Evolutionary conservation across 768 basidiomycete species (phyloP), one percentile per base, ranked within the genome.

Genomic region (Chlorophyllum brunneum): DNA sequence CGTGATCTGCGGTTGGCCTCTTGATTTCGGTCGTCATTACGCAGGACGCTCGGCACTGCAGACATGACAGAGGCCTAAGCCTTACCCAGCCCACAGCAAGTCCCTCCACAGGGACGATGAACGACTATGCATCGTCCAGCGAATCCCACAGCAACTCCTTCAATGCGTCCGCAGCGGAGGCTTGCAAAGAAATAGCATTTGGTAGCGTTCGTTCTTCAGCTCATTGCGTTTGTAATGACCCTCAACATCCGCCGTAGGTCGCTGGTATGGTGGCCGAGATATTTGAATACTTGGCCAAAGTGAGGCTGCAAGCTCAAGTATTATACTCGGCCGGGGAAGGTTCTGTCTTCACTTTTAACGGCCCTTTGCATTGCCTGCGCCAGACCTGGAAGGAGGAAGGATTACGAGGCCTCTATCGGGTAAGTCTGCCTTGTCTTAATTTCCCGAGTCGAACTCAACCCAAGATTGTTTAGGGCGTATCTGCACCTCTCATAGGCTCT

Each of bases 221-320:
- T 33, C 33, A 20, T 41, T 29, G 22, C 20, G 37, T 40, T 5
- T n/a, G 11, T 13, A 11, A 22, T 34, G 13, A 2, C 20, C 27
- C 23, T 44, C 2, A 29, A 23, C 20, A 5, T 1, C 10, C 20
- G 16, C n/a, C 49, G 40, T 48, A 89, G 89, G 64, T 80, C 20
- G 89, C 92, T 45, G 92, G 92, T 9, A 90, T 94, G 75, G 77
- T 80, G 9, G 86, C 91, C 18, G 91, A 92, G 68, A 76, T 93
- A 5, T 86, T 95, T 58, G 93, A 93, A 70, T 92, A 95, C 70
- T 77, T 95, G 31, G 87, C 90, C 57, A 95, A 95, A 71, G 93
- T 98, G 55, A 81, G 92, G 44, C 73, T 97, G 11, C 93, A 95
- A 70, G 80, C 89, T 3, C 93, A 95, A 65, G 86, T 92, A 3